A percentile compares a stretch with the other conserved stretches of the same genome.
Conservation (phyloP, 2,329 filamentous ascomycete genomes). For the Malbranchea zuffiana region DNA sequence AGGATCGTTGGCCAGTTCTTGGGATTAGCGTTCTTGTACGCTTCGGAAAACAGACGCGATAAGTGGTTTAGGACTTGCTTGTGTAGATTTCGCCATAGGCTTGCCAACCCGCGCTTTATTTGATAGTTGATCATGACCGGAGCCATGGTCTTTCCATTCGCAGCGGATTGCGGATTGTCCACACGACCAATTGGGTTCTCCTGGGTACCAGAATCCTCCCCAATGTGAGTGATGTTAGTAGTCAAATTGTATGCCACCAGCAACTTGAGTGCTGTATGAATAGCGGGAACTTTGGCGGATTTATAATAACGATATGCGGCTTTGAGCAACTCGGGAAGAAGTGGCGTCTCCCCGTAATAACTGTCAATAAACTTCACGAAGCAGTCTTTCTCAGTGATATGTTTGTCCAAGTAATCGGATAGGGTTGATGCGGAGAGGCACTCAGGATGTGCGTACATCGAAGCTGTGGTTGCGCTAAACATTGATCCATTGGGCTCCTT, state of each 20-base stretch:
- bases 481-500: slow-evolving; percentile 67
- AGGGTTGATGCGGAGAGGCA: slow-evolving; percentile 71
- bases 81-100: slow-evolving; percentile 96
- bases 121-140: slow-evolving; percentile 99
- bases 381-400: slow-evolving; percentile 78
- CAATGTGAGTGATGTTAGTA: slow-evolving; percentile 84
- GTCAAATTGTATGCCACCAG: slow-evolving; percentile 94
- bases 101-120: slow-evolving; percentile 91
- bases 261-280: slow-evolving; percentile 89
- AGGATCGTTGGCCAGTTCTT: slow-evolving; percentile 99
- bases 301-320: slow-evolving; percentile 87
- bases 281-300: slow-evolving; percentile 75
- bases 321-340: slow-evolving; percentile 91
- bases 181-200: slow-evolving; percentile 69
- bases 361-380: slow-evolving; percentile 92
- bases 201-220: slow-evolving; percentile 66
- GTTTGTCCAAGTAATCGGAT: slow-evolving; percentile 86
- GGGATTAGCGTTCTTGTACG: slow-evolving; percentile 90
- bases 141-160: slow-evolving; percentile 77
- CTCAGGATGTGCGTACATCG: slow-evolving; percentile 76
- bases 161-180: slow-evolving; percentile 74
- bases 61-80: slow-evolving; percentile 93
- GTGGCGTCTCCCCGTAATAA: slow-evolving; percentile 89
- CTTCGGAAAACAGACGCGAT: slow-evolving; percentile 80
- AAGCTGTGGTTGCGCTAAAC: slow-evolving; percentile 78